phyloP scores from a whole-genome alignment of 441 rosid species.

The Hura crepitans region DNA sequence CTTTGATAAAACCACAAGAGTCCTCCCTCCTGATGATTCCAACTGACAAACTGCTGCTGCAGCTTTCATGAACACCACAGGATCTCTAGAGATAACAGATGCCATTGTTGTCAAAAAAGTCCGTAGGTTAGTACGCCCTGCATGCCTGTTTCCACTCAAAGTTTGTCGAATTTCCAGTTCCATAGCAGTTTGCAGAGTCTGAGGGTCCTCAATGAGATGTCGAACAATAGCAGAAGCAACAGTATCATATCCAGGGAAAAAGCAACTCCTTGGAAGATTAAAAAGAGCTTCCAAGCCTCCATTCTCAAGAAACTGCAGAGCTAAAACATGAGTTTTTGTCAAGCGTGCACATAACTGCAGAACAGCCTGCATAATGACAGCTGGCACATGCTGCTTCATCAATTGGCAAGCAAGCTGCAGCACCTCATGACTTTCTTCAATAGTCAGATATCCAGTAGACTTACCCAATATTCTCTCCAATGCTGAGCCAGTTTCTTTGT shows the following conservation, averaged over 20 bases:
- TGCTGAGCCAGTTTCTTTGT: conserved; percentile 38
- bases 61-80: conserved; percentile 84
- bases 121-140: conserved; percentile 62
- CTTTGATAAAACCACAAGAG: conserved; percentile 65
- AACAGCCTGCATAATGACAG: conserved; percentile 92
- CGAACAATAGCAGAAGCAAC: conserved; percentile 83
- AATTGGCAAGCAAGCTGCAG: conserved; percentile 65
- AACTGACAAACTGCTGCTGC: conserved; percentile 76
- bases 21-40: conserved; percentile 89
- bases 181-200: conserved; percentile 93
- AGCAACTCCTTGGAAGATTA: conserved; percentile 75
- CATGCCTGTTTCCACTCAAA: conserved; percentile 67
- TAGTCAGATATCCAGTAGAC: conserved; percentile 69
- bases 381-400: conserved; percentile 78
- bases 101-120: conserved; percentile 83
- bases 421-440: conserved; percentile 70
- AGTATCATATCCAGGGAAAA: conserved; percentile 88
- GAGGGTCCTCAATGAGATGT: conserved; percentile 97
- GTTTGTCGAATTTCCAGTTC: conserved; percentile 90
- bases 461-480: conserved; percentile 71
- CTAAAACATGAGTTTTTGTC: conserved; percentile 75
- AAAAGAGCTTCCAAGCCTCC: conserved; percentile 80
- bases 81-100: conserved; percentile 92
- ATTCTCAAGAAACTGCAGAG: conserved; percentile 81
- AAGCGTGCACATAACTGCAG: conserved; percentile 89